Percentiles rank a stretch among this genome's conserved stretches.
phyloP scores from a whole-genome alignment of 1,284 basidiomycete genomes.

The Psilocybe mexicana region DNA sequence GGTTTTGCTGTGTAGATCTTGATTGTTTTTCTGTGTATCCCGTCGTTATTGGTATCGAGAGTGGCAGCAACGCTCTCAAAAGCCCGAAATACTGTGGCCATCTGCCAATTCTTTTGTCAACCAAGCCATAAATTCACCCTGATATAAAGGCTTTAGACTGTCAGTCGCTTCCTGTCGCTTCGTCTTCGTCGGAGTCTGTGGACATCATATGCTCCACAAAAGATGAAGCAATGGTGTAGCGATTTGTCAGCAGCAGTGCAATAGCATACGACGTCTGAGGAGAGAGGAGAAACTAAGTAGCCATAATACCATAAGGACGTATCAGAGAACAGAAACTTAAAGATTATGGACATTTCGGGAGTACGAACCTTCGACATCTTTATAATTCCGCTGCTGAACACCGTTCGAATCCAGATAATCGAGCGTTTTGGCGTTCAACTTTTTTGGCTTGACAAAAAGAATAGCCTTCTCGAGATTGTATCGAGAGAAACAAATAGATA shows the following conservation, averaged over 20 bases:
- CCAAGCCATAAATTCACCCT: no score
- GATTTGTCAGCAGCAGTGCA: slow-evolving; percentile 76
- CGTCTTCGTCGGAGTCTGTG: slow-evolving; percentile 74
- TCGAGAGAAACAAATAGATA: slow-evolving; percentile 73
- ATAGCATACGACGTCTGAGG: slow-evolving; percentile 78
- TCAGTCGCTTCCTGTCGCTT: slow-evolving; percentile 58
- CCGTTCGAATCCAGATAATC: slow-evolving; percentile 61
- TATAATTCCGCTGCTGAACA: slow-evolving; percentile 68
- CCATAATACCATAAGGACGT: no score
- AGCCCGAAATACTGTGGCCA: no score
- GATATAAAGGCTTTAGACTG: slow-evolving; percentile 76
- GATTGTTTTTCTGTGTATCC: no score
- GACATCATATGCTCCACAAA: slow-evolving; percentile 81
- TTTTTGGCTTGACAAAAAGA: slow-evolving; percentile 69
- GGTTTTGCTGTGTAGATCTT: background rate
- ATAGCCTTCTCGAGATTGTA: slow-evolving; percentile 41
- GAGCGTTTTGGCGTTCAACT: slow-evolving; percentile 53
- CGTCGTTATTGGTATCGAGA: no score
- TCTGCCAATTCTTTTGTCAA: no score
- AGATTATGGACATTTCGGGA: slow-evolving; percentile 31
- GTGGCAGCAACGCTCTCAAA: no score
- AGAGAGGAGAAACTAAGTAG: slow-evolving; percentile 51
- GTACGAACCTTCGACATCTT: slow-evolving; percentile 60
- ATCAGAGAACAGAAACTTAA: background rate
- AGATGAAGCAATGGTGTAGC: slow-evolving; percentile 68